A percentile compares a stretch with the other conserved stretches of the same genome.
These are phyloP conservation scores for Penicillium sp. DNA, from an alignment of 2,329 filamentous ascomycete species.

Conservation along the genomic window DNA sequence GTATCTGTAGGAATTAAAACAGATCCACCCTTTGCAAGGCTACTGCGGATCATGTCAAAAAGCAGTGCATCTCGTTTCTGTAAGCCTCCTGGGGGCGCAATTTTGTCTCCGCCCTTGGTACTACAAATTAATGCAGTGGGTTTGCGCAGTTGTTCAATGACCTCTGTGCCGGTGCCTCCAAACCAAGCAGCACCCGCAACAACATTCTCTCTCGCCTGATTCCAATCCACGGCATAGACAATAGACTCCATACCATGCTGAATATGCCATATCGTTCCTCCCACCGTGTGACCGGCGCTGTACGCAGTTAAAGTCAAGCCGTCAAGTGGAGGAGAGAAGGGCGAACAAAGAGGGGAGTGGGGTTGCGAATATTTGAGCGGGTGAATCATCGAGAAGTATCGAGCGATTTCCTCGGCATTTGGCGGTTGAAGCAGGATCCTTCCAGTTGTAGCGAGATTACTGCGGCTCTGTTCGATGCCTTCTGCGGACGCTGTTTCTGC, in stretches of 20 bases:
- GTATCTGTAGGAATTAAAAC: constrained; percentile 93
- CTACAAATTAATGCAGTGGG: constrained; percentile 93
- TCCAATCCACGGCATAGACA: constrained; percentile 97
- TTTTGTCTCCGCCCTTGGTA: constrained; percentile 70
- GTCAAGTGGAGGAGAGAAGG: constrained; percentile 83
- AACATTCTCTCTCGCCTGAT: constrained; percentile 93
- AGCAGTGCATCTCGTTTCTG: constrained; percentile 82
- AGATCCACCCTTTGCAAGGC: constrained; percentile 77
- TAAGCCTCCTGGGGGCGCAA: constrained; percentile 66
- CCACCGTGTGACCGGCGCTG: constrained; percentile 90
- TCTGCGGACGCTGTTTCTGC: constrained; percentile 28
- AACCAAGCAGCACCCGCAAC: constrained; percentile 92
- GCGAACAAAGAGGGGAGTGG: constrained; percentile 80
- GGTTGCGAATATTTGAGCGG: constrained; percentile 96
- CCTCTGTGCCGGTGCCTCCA: constrained; percentile 74
- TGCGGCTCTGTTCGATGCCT: constrained; percentile 28
- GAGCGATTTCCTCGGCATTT: constrained; percentile 80
- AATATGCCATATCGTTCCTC: constrained; percentile 98
- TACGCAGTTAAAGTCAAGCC: constrained; percentile 94
- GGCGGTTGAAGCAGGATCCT: constrained; percentile 64
- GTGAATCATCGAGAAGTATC: constrained; percentile 86
- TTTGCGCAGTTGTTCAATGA: constrained; percentile 88
- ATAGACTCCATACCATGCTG: constrained; percentile 95
- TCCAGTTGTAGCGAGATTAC: constrained; percentile 24
- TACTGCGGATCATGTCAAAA: constrained; percentile 73